Evolutionary conservation across 75 land plant species (phyloP).

Genomic region (Selaginella tamariscina): DNA sequence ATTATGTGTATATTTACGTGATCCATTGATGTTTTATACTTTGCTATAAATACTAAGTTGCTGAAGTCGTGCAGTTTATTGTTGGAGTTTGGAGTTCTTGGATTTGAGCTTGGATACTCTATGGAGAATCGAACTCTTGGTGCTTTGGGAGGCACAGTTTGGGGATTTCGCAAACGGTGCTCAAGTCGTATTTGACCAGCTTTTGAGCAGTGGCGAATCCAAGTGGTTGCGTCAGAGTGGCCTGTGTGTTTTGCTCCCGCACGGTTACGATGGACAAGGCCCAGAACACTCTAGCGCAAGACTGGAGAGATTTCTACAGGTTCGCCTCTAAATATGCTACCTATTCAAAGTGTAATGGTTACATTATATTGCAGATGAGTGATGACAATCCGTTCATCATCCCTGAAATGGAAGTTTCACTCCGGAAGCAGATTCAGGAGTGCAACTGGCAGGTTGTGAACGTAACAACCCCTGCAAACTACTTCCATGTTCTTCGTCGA

Average conservation of each 20-base stretch:
- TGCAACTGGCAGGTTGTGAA: conserved; percentile 97
- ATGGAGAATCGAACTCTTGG: conserved; percentile 91
- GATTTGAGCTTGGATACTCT: conserved; percentile 97
- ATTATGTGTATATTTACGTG: too few species aligned
- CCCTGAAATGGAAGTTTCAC: conserved; percentile 52
- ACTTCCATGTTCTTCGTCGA: conserved; percentile 87
- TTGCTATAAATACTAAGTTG: neutral
- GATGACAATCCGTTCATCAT: conserved; percentile 65
- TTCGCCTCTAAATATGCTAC: conserved; percentile 4
- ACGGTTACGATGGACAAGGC: conserved; percentile 99
- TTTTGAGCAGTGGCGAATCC: conserved; percentile 85
- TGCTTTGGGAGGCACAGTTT: conserved; percentile 97
- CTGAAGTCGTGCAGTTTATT: conserved; percentile 50
- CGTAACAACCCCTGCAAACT: conserved; percentile 93
- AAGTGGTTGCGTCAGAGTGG: conserved; percentile 95
- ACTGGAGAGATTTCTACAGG: conserved; percentile 90
- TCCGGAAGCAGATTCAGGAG: conserved; percentile 52
- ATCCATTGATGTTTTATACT: neutral
- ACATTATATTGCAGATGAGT: conserved; percentile 42
- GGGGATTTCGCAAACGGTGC: conserved; percentile 97
- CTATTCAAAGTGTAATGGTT: neutral
- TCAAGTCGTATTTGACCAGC: conserved; percentile 93
- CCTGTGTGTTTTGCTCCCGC: conserved; percentile 78
- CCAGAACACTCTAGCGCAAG: conserved; percentile 97
- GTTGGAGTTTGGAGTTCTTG: conserved; percentile 93